phyloP scores from a whole-genome alignment of 2,329 filamentous ascomycete species.

The Penicillium sp. region DNA sequence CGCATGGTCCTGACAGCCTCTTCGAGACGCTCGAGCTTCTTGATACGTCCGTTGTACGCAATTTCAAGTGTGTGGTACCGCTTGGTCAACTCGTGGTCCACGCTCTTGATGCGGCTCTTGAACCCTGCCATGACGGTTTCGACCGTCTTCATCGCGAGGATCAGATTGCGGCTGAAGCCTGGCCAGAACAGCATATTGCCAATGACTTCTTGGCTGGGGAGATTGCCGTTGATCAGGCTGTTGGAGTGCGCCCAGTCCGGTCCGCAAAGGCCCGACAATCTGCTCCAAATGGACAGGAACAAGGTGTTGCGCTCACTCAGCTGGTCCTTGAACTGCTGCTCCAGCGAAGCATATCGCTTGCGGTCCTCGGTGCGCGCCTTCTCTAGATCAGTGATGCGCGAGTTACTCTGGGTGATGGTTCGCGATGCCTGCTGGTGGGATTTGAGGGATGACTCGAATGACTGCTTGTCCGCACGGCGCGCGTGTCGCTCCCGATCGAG shows the following conservation, averaged over 20 bases:
- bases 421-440: constrained; percentile 85
- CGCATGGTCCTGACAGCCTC: constrained; percentile 68
- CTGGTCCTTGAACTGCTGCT: constrained; percentile 82
- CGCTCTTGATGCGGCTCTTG: constrained; percentile 73
- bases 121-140: constrained; percentile 79
- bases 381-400: constrained; percentile 83
- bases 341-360: constrained; percentile 72
- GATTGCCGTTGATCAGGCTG: constrained; percentile 81
- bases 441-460: constrained; percentile 85
- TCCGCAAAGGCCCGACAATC: constrained; percentile 81
- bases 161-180: constrained; percentile 85
- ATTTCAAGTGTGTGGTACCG: constrained; percentile 87
- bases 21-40: constrained; percentile 86
- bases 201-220: constrained; percentile 84
- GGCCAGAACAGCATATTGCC: constrained; percentile 74
- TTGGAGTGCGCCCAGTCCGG: constrained; percentile 90
- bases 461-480: constrained; percentile 81
- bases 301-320: constrained; percentile 86
- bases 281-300: constrained; percentile 85
- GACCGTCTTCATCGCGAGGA: constrained; percentile 83
- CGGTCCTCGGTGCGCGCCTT: constrained; percentile 75
- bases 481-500: constrained; percentile 87
- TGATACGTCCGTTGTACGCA: constrained; percentile 74
- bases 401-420: constrained; percentile 81
- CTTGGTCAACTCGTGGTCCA: constrained; percentile 88